Evolutionary conservation across 2,329 filamentous ascomycete species (phyloP), one percentile per base, ranked within the genome.

Genomic region (Aureobasidium sp.): DNA sequence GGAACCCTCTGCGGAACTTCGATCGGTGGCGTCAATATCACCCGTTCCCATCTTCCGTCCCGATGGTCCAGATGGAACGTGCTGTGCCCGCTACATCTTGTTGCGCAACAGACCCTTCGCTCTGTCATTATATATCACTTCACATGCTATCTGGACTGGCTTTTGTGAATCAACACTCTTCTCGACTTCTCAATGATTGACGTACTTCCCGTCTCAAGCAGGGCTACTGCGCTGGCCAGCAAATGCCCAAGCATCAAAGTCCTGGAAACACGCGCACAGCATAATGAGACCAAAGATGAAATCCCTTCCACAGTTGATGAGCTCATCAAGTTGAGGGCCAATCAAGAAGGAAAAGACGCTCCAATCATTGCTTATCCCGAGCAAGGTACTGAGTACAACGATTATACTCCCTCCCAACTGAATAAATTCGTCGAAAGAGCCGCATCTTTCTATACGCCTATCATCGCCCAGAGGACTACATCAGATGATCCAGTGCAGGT

Each of bases 401-500:
- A 69, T 52, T 68, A 67, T 46, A 66, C 65, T 3, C 65, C 66
- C 3, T 43, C 46, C 24, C 62, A 69, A 46, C 63, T 69, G 2
- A 60, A 69, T 48, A 20, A 37, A 1, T 62, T 69, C 37, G 67
- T 65, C 4, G 62, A 66, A 20, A 61, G 62, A 46, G 67, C 64
- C 1, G 68, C 68, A 52, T 57, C 60, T 6, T 43, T 65, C 8
- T 69, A 69, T 47, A 37, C 63, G 5, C 17, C 36, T 7, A 37
- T 57, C 17, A 63, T 70, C n/a, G 60, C 65, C 0, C 67, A 65
- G 47, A 63, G 67, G 57, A 46, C 37, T 27, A 48, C 34, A 12
- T 66, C 65, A 12, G 60, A 62, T 32, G 64, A 69, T 37, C 51
- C 65, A n/a, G 64, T 65, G 13, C 61, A 66, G 44, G 75, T 78